Conservation (phyloP, 306 rosid genomes). For the Fragaria ananassa region DNA sequence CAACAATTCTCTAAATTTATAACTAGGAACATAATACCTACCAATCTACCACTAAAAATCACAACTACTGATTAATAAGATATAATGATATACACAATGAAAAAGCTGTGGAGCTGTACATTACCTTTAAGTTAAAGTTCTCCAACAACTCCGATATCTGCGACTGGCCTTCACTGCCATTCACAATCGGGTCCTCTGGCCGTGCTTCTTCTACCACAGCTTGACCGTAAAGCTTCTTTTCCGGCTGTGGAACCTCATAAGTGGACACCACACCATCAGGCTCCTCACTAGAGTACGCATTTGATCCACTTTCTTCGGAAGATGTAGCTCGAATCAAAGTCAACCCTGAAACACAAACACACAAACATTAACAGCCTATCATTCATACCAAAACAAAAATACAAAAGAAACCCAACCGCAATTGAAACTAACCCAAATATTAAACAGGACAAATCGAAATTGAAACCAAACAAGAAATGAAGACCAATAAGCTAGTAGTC, state of each 20-base stretch:
- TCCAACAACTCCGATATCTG: conserved; percentile 33
- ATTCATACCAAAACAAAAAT: not conserved
- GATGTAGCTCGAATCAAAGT: conserved; percentile 12
- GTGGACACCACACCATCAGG: conserved; percentile 15
- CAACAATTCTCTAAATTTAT: not conserved
- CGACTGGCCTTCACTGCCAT: conserved; percentile 38
- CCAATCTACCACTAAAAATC: not conserved
- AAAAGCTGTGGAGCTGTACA: conserved; percentile 3
- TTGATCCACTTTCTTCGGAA: conserved; percentile 34
- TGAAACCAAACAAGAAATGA: not conserved
- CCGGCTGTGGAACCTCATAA: conserved; percentile 27
- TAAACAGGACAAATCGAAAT: not conserved
- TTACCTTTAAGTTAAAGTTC: conserved; percentile 29
- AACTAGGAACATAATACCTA: not conserved
- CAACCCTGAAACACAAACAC: conserved; percentile 23
- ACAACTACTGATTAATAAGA: not conserved
- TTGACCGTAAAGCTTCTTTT: conserved; percentile 16
- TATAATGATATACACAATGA: not conserved
- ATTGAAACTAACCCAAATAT: not conserved
- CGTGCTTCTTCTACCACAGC: conserved; percentile 24
- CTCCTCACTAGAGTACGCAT: conserved; percentile 20
- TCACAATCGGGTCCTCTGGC: conserved; percentile 31
- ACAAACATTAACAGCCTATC: not conserved
- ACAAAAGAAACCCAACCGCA: not conserved
- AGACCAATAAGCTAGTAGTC: not conserved